Evolutionary conservation across 139 green algal species (phyloP).

Genomic region (Chlorella ohadii): DNA sequence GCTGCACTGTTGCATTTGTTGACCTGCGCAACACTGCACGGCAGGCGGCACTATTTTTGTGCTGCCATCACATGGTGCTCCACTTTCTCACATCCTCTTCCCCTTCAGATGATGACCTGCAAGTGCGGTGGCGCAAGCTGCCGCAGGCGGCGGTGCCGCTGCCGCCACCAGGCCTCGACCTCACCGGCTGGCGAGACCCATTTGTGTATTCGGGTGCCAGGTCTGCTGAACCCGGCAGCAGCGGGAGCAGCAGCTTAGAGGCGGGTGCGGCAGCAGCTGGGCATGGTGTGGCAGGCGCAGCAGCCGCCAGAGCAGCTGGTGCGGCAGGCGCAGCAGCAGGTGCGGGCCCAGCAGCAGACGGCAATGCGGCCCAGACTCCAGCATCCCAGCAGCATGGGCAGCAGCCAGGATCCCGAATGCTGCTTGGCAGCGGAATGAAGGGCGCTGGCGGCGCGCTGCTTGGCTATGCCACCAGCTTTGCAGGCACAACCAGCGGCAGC

Average conservation of each 20-base stretch:
- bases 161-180: slow-evolving; percentile 65
- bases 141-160: slow-evolving; percentile 69
- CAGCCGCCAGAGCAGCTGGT: background rate
- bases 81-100: too few relatives aligned
- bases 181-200: slow-evolving; percentile 88
- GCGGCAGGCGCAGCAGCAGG: background rate
- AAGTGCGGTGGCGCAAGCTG: slow-evolving; percentile 76
- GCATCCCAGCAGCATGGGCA: background rate
- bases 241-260: background rate
- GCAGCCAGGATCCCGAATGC: slow-evolving; percentile 63
- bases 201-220: slow-evolving; percentile 61
- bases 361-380: background rate
- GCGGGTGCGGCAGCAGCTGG: background rate
- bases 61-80: too few relatives aligned
- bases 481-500: background rate
- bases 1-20: too few relatives aligned
- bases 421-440: slow-evolving; percentile 84
- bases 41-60: too few relatives aligned
- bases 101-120: slow-evolving; percentile 61
- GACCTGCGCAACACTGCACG: too few relatives aligned
- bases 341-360: background rate
- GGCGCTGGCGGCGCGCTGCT: slow-evolving; percentile 71
- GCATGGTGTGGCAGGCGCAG: background rate
- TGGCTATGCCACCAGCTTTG: slow-evolving; percentile 53
- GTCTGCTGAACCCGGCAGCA: background rate